These are phyloP conservation scores for Hanseniaspora occidentalis DNA, from an alignment of 805 yeast genomes.

Conservation along the genomic window DNA sequence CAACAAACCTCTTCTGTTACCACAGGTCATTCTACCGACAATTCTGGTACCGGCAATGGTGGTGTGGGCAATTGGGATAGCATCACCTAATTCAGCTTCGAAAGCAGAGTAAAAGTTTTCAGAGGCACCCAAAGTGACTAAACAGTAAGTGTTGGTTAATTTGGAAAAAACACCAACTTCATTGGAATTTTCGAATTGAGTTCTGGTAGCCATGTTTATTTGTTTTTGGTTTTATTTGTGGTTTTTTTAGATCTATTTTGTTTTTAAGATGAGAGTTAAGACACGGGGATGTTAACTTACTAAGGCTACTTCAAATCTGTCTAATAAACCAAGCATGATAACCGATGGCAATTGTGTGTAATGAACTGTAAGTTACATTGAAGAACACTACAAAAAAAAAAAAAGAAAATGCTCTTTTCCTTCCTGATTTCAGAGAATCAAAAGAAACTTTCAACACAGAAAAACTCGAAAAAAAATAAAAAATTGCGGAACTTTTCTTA, in stretches of 20 bases:
- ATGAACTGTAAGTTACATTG: no score
- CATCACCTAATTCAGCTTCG: conserved; percentile 95
- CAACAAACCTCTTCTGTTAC: conserved; percentile 91
- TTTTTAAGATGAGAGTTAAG: background rate
- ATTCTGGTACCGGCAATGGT: conserved; percentile 98
- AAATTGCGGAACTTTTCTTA: no score
- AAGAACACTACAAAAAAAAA: no score
- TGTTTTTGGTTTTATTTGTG: background rate
- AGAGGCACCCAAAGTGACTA: conserved; percentile 96
- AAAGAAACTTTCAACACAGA: no score
- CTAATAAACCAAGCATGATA: no score
- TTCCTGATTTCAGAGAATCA: no score
- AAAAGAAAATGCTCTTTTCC: no score
- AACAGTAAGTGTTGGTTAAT: conserved; percentile 88
- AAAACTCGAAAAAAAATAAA: no score
- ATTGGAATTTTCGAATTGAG: conserved; percentile 74
- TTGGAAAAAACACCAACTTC: conserved; percentile 93
- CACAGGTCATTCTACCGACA: conserved; percentile 96
- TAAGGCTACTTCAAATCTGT: no score
- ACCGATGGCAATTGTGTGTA: no score
- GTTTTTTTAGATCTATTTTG: background rate
- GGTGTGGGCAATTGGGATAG: conserved; percentile 90
- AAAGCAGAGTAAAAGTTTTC: conserved; percentile 82
- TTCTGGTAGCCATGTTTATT: conserved; percentile 48
- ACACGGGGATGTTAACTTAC: no score